Conservation (phyloP, 2,329 filamentous ascomycete species). For the Teratosphaeria viscida region DNA sequence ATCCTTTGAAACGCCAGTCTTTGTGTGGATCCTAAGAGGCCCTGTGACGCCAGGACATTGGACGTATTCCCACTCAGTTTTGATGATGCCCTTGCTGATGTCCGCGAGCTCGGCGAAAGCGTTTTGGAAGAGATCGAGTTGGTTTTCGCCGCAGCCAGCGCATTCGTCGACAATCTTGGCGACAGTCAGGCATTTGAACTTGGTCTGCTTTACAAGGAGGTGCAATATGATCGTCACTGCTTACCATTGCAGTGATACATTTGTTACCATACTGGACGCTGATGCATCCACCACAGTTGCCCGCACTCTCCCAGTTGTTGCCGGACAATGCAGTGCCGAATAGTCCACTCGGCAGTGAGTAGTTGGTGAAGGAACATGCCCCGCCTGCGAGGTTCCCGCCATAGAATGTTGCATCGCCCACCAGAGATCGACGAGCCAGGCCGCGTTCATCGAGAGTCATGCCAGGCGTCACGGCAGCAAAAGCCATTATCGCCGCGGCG, state of each 20-base stretch:
- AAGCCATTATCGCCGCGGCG: constrained; percentile 2
- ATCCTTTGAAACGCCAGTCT: constrained; percentile 40
- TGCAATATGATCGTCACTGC: constrained; percentile 5
- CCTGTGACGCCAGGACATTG: constrained; percentile 40
- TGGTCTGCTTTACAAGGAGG: background rate
- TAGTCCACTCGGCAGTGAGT: constrained; percentile 49
- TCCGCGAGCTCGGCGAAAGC: constrained; percentile 41
- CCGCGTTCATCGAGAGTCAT: constrained; percentile 7
- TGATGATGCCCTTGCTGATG: constrained; percentile 37
- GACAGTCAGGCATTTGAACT: background rate
- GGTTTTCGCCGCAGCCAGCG: constrained; percentile 43
- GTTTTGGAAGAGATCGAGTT: constrained; percentile 46
- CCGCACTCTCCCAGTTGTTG: constrained; percentile 45
- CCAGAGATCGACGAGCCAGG: constrained; percentile 12
- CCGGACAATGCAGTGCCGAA: constrained; percentile 53
- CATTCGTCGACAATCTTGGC: constrained; percentile 46
- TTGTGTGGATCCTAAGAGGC: constrained; percentile 43
- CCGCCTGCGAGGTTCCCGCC: constrained; percentile 41
- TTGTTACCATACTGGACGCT: constrained; percentile 45
- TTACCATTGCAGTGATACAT: constrained; percentile 53
- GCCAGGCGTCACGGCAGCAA: constrained; percentile 7
- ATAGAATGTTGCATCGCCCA: constrained; percentile 16
- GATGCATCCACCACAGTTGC: constrained; percentile 53
- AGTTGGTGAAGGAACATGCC: constrained; percentile 53
- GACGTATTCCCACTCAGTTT: constrained; percentile 41